Evolutionary conservation across 495 filamentous ascomycete genomes (phyloP).

Genomic region (Tetracladium setigerum): DNA sequence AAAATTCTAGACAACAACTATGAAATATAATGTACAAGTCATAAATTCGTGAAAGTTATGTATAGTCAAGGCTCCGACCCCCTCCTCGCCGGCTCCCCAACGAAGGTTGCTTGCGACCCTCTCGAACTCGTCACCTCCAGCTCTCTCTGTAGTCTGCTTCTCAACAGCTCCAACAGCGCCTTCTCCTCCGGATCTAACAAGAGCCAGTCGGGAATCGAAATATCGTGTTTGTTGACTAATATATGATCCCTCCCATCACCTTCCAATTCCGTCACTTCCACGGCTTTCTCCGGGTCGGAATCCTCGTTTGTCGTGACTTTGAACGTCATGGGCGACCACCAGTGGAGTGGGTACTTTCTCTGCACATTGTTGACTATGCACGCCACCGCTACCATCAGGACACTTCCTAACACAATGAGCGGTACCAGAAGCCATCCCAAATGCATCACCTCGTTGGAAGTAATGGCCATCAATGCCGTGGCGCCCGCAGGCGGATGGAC

Average conservation of each 20-base stretch:
- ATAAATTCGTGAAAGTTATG: too few relatives aligned
- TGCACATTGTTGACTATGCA: constrained; percentile 71
- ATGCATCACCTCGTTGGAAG: constrained; percentile 41
- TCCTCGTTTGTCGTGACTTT: background rate
- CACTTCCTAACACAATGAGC: constrained; percentile 55
- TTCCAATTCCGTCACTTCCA: background rate
- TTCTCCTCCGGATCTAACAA: constrained; percentile 33
- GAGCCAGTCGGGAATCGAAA: constrained; percentile 29
- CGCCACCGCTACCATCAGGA: constrained; percentile 58
- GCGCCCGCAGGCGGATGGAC: constrained; percentile 86
- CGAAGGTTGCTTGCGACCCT: too few relatives aligned
- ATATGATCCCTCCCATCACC: constrained; percentile 12
- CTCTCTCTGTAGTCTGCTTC: constrained; percentile 23
- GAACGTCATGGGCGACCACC: constrained; percentile 48
- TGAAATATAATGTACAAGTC: too few relatives aligned
- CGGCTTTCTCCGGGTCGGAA: background rate
- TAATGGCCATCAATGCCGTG: constrained; percentile 71
- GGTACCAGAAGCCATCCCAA: constrained; percentile 72
- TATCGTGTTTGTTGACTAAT: constrained; percentile 23
- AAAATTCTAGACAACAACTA: too few relatives aligned
- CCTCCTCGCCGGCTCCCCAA: too few relatives aligned
- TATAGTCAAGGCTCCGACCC: too few relatives aligned
- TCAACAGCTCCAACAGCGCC: constrained; percentile 31
- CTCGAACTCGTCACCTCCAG: background rate
- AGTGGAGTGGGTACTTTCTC: constrained; percentile 70